A percentile compares a stretch with the other conserved stretches of the same genome.
phyloP scores from a whole-genome alignment of 2,329 filamentous ascomycete species.

The Setomelanomma holmii region DNA sequence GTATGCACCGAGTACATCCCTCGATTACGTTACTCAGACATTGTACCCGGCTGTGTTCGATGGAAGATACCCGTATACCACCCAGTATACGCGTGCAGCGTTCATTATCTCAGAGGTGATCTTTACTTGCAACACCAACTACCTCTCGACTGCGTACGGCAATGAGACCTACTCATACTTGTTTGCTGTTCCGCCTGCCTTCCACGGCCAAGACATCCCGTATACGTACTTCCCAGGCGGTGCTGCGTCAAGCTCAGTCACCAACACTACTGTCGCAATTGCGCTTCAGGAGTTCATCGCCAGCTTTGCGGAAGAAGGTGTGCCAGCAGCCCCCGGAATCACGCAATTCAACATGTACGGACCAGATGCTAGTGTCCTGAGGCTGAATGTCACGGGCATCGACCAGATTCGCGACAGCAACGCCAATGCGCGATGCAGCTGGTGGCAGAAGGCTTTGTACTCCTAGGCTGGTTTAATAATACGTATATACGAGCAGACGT shows the following conservation, averaged over 20 bases:
- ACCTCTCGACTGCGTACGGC: constrained; percentile 55
- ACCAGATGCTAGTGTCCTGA: constrained; percentile 51
- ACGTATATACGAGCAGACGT: background rate
- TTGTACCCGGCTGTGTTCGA: constrained; percentile 61
- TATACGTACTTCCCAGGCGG: constrained; percentile 62
- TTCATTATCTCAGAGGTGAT: constrained; percentile 53
- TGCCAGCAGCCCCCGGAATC: constrained; percentile 48
- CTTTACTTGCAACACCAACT: constrained; percentile 62
- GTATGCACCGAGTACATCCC: constrained; percentile 32
- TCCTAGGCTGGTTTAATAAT: constrained; percentile 5
- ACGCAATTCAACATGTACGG: constrained; percentile 59
- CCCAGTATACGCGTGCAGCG: constrained; percentile 52
- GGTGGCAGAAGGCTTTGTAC: constrained; percentile 61
- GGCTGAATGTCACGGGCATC: constrained; percentile 54
- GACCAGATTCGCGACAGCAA: constrained; percentile 53
- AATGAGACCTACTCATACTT: constrained; percentile 60
- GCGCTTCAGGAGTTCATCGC: constrained; percentile 57
- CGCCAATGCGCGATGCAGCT: constrained; percentile 58
- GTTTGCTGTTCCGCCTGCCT: constrained; percentile 60
- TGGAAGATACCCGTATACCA: constrained; percentile 56
- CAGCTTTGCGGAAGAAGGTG: constrained; percentile 50
- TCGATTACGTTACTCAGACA: constrained; percentile 52
- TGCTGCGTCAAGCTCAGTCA: constrained; percentile 20
- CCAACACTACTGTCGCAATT: constrained; percentile 48
- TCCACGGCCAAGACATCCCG: constrained; percentile 61